Evolutionary conservation across 1,139 yeast species (phyloP), one percentile per base, ranked within the genome.

Genomic region (Kurtzmaniella quercitrusa): DNA sequence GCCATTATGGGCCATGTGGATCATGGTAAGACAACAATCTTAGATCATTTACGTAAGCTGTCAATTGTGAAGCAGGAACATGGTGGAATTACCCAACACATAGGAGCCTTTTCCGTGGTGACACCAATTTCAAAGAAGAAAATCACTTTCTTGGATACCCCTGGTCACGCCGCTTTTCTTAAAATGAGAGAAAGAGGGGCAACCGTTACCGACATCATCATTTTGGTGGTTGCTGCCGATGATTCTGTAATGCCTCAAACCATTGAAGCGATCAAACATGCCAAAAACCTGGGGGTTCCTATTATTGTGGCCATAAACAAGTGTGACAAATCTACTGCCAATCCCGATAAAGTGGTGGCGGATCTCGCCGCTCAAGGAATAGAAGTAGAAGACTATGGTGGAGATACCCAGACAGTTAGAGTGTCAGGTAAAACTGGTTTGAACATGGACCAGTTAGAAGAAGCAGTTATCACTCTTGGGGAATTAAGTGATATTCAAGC

Each of bases 1-100:
- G 91, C 98, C 0, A 88, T 93, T 43, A 93, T 93, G 98, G 99
- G 99, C 4, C 99, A 93, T 63, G 98, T 93, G 37, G 99, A 93
- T 62, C 99, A 93, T 59, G 99, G 99, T 1, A 93, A 93, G 59
- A 93, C 99, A 1, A 91, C 98, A 0, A 85, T 93, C 50, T 73
- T 93, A 47, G 98, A 94, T 59, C 79, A 81, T 54, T 68, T 94
- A 53, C 74, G 98, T 41, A 89, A 88, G 53, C 84, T 96, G 0
- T 79, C 90, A 0, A 80, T 93, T 8, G 98, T 85, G 0, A 80
- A 81, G 25, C 78, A 81, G 37, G 99, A 93, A 58, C 88, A 84
- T 61, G 99, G 99, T 41, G 98, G 99, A 18, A 93, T 93, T 43
- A 93, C 99, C 0, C 99, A 93, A 61, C 98, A 91, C 60, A 93